phyloP scores from a whole-genome alignment of 2,329 filamentous ascomycete genomes.

The Fusarium mangiferae region DNA sequence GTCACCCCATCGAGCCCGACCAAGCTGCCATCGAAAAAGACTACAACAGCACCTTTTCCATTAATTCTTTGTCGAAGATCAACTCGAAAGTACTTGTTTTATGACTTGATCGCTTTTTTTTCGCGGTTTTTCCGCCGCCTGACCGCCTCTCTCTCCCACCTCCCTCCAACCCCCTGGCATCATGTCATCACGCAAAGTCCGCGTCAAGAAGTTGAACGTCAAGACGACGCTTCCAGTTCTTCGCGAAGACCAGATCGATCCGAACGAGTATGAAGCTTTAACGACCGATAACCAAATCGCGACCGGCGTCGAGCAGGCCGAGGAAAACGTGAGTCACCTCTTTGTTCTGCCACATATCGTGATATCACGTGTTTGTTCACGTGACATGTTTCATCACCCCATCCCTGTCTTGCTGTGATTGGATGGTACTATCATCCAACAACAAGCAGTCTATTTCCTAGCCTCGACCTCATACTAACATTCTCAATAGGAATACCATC shows the following conservation, averaged over 20 bases:
- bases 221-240: slow-evolving; percentile 90
- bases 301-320: slow-evolving; percentile 95
- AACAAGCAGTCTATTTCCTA: not conserved
- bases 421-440: slow-evolving; percentile 29
- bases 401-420: not conserved
- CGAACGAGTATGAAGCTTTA: slow-evolving; percentile 85
- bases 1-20: slow-evolving; percentile 63
- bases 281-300: slow-evolving; percentile 87
- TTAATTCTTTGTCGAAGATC: slow-evolving; percentile 60
- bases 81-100: slow-evolving; percentile 66
- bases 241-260: slow-evolving; percentile 90
- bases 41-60: slow-evolving; percentile 62
- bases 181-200: slow-evolving; percentile 76
- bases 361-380: slow-evolving; percentile 62
- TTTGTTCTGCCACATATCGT: slow-evolving; percentile 42
- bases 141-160: slow-evolving; percentile 50
- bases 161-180: slow-evolving; percentile 54
- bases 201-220: slow-evolving; percentile 90
- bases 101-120: slow-evolving; percentile 74
- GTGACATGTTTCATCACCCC: slow-evolving; percentile 51
- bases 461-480: slow-evolving; percentile 43
- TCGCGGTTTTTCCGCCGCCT: slow-evolving; percentile 67
- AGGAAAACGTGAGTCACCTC: slow-evolving; percentile 87
- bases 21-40: slow-evolving; percentile 65
- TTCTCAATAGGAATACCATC: slow-evolving; percentile 83